Evolutionary conservation across 192 early-diverging fungal species (phyloP).

Genomic region (Rhizophagus sp.): DNA sequence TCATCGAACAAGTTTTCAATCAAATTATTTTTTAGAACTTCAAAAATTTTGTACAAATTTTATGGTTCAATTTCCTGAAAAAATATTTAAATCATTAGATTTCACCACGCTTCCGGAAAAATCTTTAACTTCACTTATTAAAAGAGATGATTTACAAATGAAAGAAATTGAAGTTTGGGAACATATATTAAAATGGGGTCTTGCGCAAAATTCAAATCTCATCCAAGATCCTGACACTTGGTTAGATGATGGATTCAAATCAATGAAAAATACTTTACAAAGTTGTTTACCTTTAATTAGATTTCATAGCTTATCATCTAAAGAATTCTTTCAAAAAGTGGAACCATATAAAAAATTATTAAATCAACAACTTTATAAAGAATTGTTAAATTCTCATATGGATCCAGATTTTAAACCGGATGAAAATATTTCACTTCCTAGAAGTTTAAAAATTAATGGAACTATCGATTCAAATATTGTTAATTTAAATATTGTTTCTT

Average conservation of each 20-base stretch:
- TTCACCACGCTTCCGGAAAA: not conserved
- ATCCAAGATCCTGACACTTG: not conserved
- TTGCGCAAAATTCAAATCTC: slow-evolving; percentile 3
- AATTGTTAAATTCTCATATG: too few relatives aligned
- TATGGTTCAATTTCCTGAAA: not conserved
- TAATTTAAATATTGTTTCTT: too few relatives aligned
- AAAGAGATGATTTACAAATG: slow-evolving; percentile 11
- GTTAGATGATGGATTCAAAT: not conserved
- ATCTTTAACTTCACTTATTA: not conserved
- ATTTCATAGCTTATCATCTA: not conserved
- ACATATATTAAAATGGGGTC: slow-evolving; percentile 12
- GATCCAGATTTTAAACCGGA: too few relatives aligned
- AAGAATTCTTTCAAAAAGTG: not conserved
- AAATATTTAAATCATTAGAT: not conserved
- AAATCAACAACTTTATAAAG: not conserved
- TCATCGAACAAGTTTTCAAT: not conserved
- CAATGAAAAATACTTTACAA: not conserved
- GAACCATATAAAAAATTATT: not conserved
- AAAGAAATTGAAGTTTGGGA: slow-evolving; percentile 19
- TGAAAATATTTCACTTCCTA: too few relatives aligned
- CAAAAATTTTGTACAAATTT: not conserved
- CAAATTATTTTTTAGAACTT: not conserved
- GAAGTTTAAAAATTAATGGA: too few relatives aligned
- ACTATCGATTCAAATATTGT: too few relatives aligned
- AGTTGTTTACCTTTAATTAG: not conserved